These are phyloP conservation scores for Peronospora belbahrii DNA, from an alignment of 352 stramenopile genomes.

Conservation along the genomic window DNA sequence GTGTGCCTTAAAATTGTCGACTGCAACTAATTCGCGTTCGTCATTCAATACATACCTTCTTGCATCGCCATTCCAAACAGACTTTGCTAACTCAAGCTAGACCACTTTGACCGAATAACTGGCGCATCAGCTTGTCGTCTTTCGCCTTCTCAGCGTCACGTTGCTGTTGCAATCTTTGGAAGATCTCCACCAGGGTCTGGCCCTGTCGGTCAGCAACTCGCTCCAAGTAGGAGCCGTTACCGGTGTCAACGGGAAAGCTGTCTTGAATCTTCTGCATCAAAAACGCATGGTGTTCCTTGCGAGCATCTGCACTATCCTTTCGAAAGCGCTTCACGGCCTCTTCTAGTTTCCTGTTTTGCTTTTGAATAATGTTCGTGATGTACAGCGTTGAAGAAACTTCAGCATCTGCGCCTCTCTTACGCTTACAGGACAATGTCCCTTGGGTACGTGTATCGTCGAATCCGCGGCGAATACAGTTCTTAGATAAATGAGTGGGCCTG, in stretches of 20 bases:
- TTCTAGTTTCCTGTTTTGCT: constrained; percentile 29
- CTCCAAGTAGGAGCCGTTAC: constrained; percentile 30
- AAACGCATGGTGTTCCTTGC: constrained; percentile 31
- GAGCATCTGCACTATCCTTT: constrained; percentile 27
- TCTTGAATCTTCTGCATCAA: constrained; percentile 31
- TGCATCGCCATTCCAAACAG: background rate
- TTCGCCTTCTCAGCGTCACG: constrained; percentile 24
- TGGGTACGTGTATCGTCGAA: background rate
- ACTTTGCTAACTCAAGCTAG: background rate
- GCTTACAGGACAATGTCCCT: constrained; percentile 10
- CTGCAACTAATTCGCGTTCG: background rate
- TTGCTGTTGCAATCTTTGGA: constrained; percentile 28
- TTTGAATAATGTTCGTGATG: constrained; percentile 32
- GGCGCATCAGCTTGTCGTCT: constrained; percentile 22
- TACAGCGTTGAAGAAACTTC: constrained; percentile 20
- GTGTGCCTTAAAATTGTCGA: background rate
- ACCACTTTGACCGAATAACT: constrained; percentile 18
- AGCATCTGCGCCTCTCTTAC: constrained; percentile 2
- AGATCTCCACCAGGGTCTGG: constrained; percentile 28
- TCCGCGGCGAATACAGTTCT: constrained; percentile 2
- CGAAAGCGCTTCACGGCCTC: constrained; percentile 31
- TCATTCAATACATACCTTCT: constrained; percentile 3
- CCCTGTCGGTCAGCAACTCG: constrained; percentile 28
- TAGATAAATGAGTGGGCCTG: background rate
- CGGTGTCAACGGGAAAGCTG: constrained; percentile 24